These are phyloP conservation scores for Cyclotella baltica DNA, from an alignment of 108 stramenopile species.

Conservation along the genomic window DNA sequence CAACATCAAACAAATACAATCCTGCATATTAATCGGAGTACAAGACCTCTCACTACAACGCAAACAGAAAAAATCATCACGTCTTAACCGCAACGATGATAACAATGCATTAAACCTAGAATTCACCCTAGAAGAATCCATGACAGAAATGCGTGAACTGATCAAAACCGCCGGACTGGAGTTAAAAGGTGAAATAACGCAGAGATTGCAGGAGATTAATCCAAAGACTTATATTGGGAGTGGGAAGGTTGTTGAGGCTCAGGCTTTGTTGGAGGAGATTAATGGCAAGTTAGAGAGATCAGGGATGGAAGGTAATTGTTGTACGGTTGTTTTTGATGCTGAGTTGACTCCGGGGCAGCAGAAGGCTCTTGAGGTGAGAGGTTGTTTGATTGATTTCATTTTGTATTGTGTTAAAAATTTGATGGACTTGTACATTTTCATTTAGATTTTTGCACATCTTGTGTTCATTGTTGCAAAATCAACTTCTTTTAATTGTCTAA, in stretches of 20 bases:
- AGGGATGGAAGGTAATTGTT: conserved; percentile 34
- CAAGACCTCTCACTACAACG: conserved; percentile 62
- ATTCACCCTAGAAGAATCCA: conserved; percentile 90
- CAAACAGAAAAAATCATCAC: neutral
- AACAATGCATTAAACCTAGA: conserved; percentile 4
- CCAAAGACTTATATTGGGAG: conserved; percentile 91
- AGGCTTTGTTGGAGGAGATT: conserved; percentile 60
- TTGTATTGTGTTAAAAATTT: too few relatives aligned
- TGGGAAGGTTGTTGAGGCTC: conserved; percentile 81
- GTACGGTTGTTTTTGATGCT: conserved; percentile 94
- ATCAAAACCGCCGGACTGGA: conserved; percentile 92
- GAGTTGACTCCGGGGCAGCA: conserved; percentile 96
- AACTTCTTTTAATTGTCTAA: too few relatives aligned
- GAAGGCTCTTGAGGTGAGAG: conserved; percentile 80
- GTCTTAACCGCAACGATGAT: neutral
- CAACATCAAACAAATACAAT: conserved; percentile 65
- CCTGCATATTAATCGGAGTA: conserved; percentile 84
- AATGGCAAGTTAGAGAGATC: conserved; percentile 30
- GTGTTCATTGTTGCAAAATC: too few relatives aligned
- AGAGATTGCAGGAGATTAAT: conserved; percentile 91
- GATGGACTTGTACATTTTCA: too few relatives aligned
- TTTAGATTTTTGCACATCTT: too few relatives aligned
- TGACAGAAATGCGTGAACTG: conserved; percentile 95
- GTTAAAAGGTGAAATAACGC: conserved; percentile 80
- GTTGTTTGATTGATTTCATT: too few relatives aligned